phyloP scores from a whole-genome alignment of 1,139 yeast genomes.

The Yamadazyma diddensiae region DNA sequence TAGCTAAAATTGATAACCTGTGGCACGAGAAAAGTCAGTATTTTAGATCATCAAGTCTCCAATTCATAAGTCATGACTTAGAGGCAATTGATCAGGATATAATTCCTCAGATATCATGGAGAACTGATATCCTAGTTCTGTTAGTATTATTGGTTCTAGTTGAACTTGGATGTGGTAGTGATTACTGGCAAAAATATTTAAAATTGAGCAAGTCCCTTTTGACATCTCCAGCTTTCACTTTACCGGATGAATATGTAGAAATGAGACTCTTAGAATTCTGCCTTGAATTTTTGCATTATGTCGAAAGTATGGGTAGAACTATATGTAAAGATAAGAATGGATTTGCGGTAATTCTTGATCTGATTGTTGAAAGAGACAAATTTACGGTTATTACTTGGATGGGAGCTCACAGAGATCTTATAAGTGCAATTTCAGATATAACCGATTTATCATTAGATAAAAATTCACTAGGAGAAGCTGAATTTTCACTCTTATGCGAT shows the following conservation, averaged over 20 bases:
- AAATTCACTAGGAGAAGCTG: neutral
- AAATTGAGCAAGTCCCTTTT: neutral
- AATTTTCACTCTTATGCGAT: neutral
- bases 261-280: neutral
- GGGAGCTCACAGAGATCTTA: conserved; percentile 1
- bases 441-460: neutral
- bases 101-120: too few relatives aligned
- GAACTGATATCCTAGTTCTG: neutral
- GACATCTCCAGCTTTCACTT: neutral
- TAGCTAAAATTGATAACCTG: neutral
- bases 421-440: neutral
- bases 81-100: neutral
- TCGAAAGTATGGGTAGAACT: neutral
- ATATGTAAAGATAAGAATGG: neutral
- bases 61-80: neutral
- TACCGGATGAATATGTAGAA: neutral
- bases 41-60: neutral
- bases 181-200: conserved; percentile 1
- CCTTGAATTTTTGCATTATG: conserved; percentile 1
- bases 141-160: neutral
- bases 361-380: neutral
- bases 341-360: neutral
- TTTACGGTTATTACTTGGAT: neutral
- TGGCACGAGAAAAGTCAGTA: neutral
- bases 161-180: neutral